Evolutionary conservation across 345 rosid genomes (phyloP).

Genomic region (Boechera stricta): DNA sequence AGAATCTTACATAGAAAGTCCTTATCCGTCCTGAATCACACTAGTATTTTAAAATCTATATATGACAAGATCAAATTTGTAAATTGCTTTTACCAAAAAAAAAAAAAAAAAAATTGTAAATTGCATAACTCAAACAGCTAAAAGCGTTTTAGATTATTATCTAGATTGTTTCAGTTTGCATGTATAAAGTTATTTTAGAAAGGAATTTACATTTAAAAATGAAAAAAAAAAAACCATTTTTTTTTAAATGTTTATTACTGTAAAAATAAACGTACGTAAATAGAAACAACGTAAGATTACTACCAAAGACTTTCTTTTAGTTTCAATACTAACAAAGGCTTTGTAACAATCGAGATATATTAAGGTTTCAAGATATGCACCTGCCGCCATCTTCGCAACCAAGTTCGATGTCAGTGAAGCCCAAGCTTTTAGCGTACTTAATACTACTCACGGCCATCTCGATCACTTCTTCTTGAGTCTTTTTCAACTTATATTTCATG

Average conservation of each 20-base stretch:
- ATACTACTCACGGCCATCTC: slow-evolving; percentile 74
- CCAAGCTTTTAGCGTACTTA: slow-evolving; percentile 68
- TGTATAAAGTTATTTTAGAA: neutral
- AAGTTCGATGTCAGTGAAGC: slow-evolving; percentile 78
- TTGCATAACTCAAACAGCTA: neutral
- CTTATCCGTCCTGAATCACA: slow-evolving; percentile 64
- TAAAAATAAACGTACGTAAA: neutral
- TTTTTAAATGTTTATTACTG: neutral
- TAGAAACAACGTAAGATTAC: neutral
- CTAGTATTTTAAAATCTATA: neutral
- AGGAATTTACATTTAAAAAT: neutral
- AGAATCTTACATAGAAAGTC: slow-evolving; percentile 73
- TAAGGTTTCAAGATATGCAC: slow-evolving; percentile 35
- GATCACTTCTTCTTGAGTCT: slow-evolving; percentile 70
- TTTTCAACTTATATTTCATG: slow-evolving; percentile 78
- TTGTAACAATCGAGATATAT: neutral
- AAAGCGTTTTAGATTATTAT: neutral
- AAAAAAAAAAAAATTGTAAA: neutral
- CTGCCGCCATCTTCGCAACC: slow-evolving; percentile 97
- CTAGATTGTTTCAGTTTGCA: neutral
- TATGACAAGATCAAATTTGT: neutral
- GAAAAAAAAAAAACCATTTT: no score
- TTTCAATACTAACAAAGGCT: neutral
- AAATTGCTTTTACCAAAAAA: neutral
- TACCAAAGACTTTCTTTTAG: neutral